Conservation (phyloP, 140 eudicot genomes). For the Flaveria floridana region DNA sequence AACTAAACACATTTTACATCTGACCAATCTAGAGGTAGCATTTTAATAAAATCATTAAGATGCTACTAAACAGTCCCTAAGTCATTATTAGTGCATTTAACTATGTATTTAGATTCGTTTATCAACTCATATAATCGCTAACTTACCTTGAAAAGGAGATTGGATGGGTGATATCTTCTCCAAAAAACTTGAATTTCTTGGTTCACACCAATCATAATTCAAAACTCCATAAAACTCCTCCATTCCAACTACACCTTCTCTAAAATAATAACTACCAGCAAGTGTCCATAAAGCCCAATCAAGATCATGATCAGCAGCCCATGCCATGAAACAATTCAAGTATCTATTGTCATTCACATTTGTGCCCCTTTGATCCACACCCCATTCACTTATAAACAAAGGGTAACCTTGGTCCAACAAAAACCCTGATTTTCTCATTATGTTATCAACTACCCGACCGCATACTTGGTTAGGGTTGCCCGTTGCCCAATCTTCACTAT, state of each 20-base stretch:
- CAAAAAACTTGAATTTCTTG: slow-evolving; percentile 66
- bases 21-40: too few relatives aligned
- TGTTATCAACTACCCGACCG: slow-evolving; percentile 46
- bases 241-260: slow-evolving; percentile 73
- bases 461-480: slow-evolving; percentile 84
- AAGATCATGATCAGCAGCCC: slow-evolving; percentile 50
- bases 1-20: too few relatives aligned
- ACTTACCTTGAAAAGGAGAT: slow-evolving; percentile 71
- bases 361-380: slow-evolving; percentile 74
- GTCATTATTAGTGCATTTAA: too few relatives aligned
- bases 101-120: too few relatives aligned
- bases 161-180: slow-evolving; percentile 69
- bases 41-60: too few relatives aligned
- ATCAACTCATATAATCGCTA: background rate
- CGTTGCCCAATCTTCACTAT: slow-evolving; percentile 61
- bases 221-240: slow-evolving; percentile 53
- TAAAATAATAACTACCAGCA: slow-evolving; percentile 72
- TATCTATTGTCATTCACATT: slow-evolving; percentile 62
- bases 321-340: slow-evolving; percentile 43
- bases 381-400: slow-evolving; percentile 86
- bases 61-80: too few relatives aligned
- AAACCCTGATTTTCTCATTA: slow-evolving; percentile 57
- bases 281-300: slow-evolving; percentile 91
- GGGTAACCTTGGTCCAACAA: slow-evolving; percentile 81
- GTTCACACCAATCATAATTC: slow-evolving; percentile 59